Base-by-base conservation (phyloP, 2,329 filamentous ascomycete genomes). In the Elsinoe necatrix region DNA sequence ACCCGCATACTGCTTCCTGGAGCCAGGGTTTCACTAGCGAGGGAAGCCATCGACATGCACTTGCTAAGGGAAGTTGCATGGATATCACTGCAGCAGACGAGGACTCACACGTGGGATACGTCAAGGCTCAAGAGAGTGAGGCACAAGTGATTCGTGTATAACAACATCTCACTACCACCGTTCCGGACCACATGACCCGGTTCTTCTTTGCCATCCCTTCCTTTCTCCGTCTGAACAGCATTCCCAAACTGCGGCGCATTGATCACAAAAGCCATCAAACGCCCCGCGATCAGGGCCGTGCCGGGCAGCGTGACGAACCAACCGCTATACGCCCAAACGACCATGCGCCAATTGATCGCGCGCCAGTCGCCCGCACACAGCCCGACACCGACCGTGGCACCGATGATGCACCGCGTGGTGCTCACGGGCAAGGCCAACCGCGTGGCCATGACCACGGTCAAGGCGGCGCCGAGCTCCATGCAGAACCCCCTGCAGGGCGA, bases 381-480 rank as follows among this genome's bases (percentile, higher is more conserved):
- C 57, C 79, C 80, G 48, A 83, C 80, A 58, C 80, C 80, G 42
- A 83, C 79, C n/a, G 79, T 80, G 37, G 79, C 76, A 35, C 80
- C 80, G 51, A 76, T 80, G 61, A 82, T 80, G 65, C 81, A 84
- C 68, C 83, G 80, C 0, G 82, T 83, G 1, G 82, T 84, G 1
- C 80, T 83, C 20, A 84, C 75, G 1, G 82, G 82, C 1, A 85
- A 76, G 54, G 77, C 74, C 4, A 85, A 73, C 57, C 79, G 77
- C 1, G 83, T 83, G 21, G 81, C 81, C 61, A 85, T 67, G 47
- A 85, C 77, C 57, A 86, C 76, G 8, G 82, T 83, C 59, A 81
- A 74, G 16, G 80, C 80, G 25, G 77, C 77, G 20, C 79, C 80
- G n/a, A 83, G 71, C 67, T 83, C 80, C 75, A 80, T 80, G 27